phyloP scores from a whole-genome alignment of 2,329 filamentous ascomycete genomes.

The Sarocladium kiliense region DNA sequence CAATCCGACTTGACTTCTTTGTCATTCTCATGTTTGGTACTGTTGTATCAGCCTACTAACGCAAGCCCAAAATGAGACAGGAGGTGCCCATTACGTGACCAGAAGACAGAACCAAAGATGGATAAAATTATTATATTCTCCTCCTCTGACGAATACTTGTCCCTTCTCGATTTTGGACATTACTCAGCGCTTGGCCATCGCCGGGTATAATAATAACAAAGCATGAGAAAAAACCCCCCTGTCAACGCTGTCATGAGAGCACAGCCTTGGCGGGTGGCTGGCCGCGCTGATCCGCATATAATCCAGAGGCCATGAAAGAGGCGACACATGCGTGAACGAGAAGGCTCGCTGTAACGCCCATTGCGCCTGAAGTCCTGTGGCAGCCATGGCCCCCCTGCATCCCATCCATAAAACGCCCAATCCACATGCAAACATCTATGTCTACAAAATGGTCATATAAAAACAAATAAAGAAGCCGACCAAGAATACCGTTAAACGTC shows the following conservation, averaged over 20 bases:
- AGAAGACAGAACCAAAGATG: no score
- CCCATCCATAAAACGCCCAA: not conserved
- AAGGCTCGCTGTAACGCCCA: not conserved
- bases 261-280: not conserved
- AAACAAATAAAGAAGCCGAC: not conserved
- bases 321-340: not conserved
- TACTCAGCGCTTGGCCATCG: not conserved
- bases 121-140: no score
- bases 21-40: no score
- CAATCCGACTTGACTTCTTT: not conserved
- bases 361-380: not conserved
- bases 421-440: constrained; percentile 9
- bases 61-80: no score
- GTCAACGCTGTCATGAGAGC: not conserved
- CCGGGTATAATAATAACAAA: constrained; percentile 3
- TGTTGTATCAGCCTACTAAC: no score
- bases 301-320: not conserved
- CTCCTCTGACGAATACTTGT: no score
- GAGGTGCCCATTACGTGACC: no score
- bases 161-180: not conserved
- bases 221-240: not conserved
- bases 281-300: not conserved
- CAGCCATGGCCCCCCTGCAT: not conserved
- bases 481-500: not conserved
- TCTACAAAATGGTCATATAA: constrained; percentile 2